A percentile compares a stretch with the other conserved stretches of the same genome.
Conservation (phyloP, 805 yeast species). For the Wickerhamomyces ciferrii region DNA sequence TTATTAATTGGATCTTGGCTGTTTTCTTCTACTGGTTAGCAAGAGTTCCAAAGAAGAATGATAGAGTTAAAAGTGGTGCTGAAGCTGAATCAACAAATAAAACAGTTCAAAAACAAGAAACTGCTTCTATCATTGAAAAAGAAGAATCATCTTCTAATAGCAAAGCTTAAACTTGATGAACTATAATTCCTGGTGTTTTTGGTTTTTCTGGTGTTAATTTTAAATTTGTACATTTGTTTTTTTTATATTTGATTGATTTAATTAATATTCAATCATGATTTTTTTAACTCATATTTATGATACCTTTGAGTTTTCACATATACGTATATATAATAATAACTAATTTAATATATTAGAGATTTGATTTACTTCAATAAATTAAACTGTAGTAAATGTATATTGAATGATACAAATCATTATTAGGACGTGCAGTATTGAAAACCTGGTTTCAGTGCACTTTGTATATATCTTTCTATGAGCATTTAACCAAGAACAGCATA, state of each 20-base stretch:
- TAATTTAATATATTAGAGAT: no score
- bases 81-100: background rate
- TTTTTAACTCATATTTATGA: no score
- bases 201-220: background rate
- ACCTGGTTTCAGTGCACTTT: no score
- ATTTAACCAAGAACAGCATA: no score
- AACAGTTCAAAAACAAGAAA: background rate
- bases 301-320: no score
- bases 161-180: background rate
- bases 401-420: no score
- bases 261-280: background rate
- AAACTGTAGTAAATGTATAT: no score
- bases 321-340: no score
- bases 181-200: background rate
- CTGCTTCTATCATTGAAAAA: background rate
- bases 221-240: background rate
- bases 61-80: background rate
- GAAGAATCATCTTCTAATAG: background rate
- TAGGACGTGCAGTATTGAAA: no score
- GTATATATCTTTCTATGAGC: no score
- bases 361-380: no score
- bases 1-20: constrained; percentile 37
- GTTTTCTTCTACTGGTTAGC: constrained; percentile 36
- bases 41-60: constrained; percentile 4
- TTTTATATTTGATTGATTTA: background rate